Conservation (phyloP, 2,329 filamentous ascomycete genomes). For the Thermoascus crustaceus region DNA sequence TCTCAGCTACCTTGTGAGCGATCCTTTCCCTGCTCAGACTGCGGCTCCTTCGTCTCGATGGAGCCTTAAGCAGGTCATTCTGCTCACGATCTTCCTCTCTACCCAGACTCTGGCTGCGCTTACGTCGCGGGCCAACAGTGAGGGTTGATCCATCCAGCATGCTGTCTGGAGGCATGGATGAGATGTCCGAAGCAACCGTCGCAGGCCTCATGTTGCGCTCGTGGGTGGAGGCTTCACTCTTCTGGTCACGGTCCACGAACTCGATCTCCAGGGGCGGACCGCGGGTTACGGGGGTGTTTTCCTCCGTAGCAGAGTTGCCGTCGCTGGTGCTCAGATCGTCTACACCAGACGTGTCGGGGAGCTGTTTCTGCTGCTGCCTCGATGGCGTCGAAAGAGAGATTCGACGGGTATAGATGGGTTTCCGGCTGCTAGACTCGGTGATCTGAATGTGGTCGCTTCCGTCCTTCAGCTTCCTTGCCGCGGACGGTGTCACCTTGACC, state of each 20-base stretch:
- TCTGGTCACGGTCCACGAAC: constrained; percentile 58
- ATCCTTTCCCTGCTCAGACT: constrained; percentile 60
- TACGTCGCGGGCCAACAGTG: constrained; percentile 38
- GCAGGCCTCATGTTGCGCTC: constrained; percentile 57
- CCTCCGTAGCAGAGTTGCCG: constrained; percentile 69
- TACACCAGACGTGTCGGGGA: constrained; percentile 28
- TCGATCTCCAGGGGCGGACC: constrained; percentile 78
- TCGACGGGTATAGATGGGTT: constrained; percentile 59
- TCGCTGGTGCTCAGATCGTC: constrained; percentile 63
- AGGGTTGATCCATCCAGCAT: constrained; percentile 51
- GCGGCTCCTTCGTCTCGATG: constrained; percentile 50
- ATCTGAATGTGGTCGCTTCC: constrained; percentile 73
- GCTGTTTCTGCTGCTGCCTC: constrained; percentile 28
- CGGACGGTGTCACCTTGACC: constrained; percentile 70
- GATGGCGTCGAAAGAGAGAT: constrained; percentile 52
- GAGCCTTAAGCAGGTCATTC: constrained; percentile 49
- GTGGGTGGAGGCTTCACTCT: constrained; percentile 57
- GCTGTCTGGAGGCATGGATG: constrained; percentile 67
- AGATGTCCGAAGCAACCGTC: constrained; percentile 73
- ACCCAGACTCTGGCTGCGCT: constrained; percentile 45
- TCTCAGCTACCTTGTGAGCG: constrained; percentile 61
- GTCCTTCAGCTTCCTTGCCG: constrained; percentile 46
- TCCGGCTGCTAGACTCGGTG: constrained; percentile 69
- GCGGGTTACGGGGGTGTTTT: constrained; percentile 63
- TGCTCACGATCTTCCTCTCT: constrained; percentile 27